Base-by-base conservation (phyloP, 306 rosid genomes). In the Fragaria ananassa region DNA sequence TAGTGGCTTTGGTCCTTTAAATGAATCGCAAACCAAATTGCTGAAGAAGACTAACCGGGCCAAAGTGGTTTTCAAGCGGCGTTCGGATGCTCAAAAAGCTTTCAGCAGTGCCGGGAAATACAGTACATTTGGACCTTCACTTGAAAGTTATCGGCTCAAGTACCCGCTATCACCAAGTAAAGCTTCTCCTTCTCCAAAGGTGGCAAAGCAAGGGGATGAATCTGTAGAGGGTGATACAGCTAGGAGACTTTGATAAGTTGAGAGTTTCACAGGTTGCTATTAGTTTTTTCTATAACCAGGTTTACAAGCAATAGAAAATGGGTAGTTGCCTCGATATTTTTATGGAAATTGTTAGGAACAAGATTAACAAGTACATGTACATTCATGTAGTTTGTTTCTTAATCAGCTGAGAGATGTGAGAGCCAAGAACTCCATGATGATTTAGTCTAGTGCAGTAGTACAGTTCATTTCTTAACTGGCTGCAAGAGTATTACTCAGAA, bases 51-150 rank as follows among this genome's bases (percentile, higher is more conserved):
- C 85, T 53, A 87, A 75, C 77, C 81, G 93, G 0, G 98, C 89
- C 63, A 87, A 81, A 79, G 94, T 91, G 77, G 91, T 93, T 80
- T 93, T 93, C 74, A 76, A 47, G 77, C 83, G 77, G 78, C 83
- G 79, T 34, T 19, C 76, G 7, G 96, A 90, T 79, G 96, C 97
- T 25, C 91, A 90, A 85, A 74, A 80, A 41, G 98, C 96, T 74
- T 94, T 91, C 82, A 90, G 96, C 60, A 91, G 93, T 76, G 87
- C 96, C 13, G 96, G 98, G 76, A 92, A 92, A 79, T 90, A 87
- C 78, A 85, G 89, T 81, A 85, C 81, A 29, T 94, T 94, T 56
- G 97, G 98, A 70, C 93, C 96, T 74, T 82, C 97, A 50, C 91
- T 87, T 49, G 84, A 84, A 68, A 87, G 97, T 72, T 94, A 94